These are phyloP conservation scores for Triticum aestivum DNA, from an alignment of 176 grass and related monocot species.

Conservation along the genomic window DNA sequence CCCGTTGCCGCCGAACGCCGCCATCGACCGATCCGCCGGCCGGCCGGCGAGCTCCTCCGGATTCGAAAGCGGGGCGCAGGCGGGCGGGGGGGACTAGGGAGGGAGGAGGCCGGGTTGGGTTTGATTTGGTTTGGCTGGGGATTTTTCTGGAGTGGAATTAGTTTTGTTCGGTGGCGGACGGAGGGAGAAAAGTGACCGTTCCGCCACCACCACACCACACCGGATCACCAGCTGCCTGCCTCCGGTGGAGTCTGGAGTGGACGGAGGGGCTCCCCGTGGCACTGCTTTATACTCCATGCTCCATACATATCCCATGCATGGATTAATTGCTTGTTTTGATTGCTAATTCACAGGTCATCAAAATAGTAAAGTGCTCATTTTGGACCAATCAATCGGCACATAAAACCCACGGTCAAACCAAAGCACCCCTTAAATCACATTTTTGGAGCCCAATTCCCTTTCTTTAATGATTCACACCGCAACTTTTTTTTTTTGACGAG, in stretches of 20 bases:
- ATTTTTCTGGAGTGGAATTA: neutral
- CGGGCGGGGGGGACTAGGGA: neutral
- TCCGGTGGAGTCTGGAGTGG: neutral
- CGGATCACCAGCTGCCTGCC: neutral
- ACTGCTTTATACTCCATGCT: neutral
- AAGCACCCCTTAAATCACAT: no score
- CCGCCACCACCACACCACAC: conserved; percentile 26
- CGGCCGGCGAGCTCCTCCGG: neutral
- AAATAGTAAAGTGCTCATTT: neutral
- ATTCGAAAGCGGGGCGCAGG: conserved; percentile 24
- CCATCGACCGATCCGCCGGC: conserved; percentile 5
- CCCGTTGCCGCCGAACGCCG: conserved; percentile 26
- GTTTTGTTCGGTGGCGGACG: neutral
- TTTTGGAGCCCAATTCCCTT: no score
- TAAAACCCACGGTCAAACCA: neutral
- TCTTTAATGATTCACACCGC: no score
- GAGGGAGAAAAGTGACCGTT: conserved; percentile 37
- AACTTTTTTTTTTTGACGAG: no score
- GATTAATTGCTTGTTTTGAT: neutral
- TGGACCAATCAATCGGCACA: neutral
- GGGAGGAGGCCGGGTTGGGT: neutral
- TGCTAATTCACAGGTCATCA: neutral
- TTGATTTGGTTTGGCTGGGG: neutral
- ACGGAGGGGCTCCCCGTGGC: neutral
- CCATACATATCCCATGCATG: neutral